Conservation (phyloP, 306 rosid genomes). For the Amphicarpaea edgeworthii region DNA sequence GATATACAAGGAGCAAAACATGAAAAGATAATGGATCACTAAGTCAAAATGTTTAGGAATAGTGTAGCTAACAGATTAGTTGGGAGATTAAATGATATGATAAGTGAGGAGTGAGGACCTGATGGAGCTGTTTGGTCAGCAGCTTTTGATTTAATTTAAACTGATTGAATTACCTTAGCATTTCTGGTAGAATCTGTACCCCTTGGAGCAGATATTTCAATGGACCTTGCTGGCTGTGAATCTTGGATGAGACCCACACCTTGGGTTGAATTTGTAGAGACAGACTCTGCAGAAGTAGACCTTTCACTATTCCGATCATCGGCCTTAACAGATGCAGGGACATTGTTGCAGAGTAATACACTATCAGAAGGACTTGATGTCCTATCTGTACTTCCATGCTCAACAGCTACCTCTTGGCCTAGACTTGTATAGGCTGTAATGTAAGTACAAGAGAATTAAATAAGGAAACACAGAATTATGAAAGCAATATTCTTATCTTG, state of each 20-base stretch:
- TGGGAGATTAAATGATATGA: not conserved
- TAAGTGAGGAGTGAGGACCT: not conserved
- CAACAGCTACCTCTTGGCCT: slow-evolving; percentile 48
- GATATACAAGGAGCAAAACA: not conserved
- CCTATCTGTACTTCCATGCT: slow-evolving; percentile 39
- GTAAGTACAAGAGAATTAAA: slow-evolving; percentile 35
- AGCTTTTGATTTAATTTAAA: slow-evolving; percentile 30
- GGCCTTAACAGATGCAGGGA: slow-evolving; percentile 46
- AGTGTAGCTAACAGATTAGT: not conserved
- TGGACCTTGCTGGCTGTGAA: slow-evolving; percentile 50
- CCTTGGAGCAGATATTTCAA: slow-evolving; percentile 54
- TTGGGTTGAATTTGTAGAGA: slow-evolving; percentile 50
- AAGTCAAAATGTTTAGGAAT: slow-evolving; percentile 41
- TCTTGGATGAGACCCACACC: slow-evolving; percentile 53
- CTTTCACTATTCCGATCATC: slow-evolving; percentile 52
- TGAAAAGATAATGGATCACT: slow-evolving; percentile 13
- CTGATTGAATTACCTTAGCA: slow-evolving; percentile 64
- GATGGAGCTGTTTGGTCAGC: slow-evolving; percentile 25
- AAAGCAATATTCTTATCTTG: slow-evolving; percentile 28
- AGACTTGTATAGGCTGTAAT: slow-evolving; percentile 47
- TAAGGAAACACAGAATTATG: slow-evolving; percentile 33
- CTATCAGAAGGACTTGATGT: slow-evolving; percentile 46
- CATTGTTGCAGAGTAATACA: slow-evolving; percentile 48
- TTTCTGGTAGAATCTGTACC: slow-evolving; percentile 60
- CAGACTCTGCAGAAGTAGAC: slow-evolving; percentile 54